phyloP scores from a whole-genome alignment of 768 basidiomycete species.

The Termitomyces sp. region DNA sequence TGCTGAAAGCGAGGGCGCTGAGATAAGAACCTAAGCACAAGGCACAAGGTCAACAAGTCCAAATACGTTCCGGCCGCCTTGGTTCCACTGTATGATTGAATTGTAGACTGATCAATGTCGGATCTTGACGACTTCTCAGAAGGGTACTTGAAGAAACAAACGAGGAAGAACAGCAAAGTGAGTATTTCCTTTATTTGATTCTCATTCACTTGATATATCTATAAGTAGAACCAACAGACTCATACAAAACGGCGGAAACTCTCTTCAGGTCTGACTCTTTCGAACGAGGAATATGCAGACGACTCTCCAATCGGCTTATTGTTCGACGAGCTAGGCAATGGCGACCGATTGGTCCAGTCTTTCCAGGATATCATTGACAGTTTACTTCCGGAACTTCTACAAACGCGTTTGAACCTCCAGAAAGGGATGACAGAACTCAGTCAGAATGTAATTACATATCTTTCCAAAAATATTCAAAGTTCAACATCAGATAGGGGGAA shows the following conservation, averaged over 20 bases:
- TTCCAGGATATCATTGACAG: conserved; percentile 27
- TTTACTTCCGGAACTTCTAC: conserved; percentile 22
- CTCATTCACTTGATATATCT: not conserved
- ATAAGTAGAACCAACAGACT: not conserved
- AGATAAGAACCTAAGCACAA: no score
- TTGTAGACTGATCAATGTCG: not conserved
- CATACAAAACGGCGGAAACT: conserved; percentile 16
- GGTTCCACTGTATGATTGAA: not conserved
- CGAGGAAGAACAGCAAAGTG: conserved; percentile 6
- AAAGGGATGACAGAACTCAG: conserved; percentile 16
- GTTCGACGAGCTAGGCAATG: conserved; percentile 16
- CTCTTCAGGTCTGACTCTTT: not conserved
- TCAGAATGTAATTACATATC: conserved; percentile 14
- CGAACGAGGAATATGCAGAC: not conserved
- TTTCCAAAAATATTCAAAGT: not conserved
- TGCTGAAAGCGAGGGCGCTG: no score
- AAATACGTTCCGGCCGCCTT: not conserved
- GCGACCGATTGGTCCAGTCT: conserved; percentile 9
- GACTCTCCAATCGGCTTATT: conserved; percentile 8
- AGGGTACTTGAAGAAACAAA: conserved; percentile 5
- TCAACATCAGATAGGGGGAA: conserved; percentile 21
- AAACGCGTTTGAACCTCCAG: conserved; percentile 18
- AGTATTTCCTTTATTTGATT: not conserved
- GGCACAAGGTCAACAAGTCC: not conserved
- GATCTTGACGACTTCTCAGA: conserved; percentile 6